Conservation (phyloP, 345 rosid species). For the Brassica napus region DNA sequence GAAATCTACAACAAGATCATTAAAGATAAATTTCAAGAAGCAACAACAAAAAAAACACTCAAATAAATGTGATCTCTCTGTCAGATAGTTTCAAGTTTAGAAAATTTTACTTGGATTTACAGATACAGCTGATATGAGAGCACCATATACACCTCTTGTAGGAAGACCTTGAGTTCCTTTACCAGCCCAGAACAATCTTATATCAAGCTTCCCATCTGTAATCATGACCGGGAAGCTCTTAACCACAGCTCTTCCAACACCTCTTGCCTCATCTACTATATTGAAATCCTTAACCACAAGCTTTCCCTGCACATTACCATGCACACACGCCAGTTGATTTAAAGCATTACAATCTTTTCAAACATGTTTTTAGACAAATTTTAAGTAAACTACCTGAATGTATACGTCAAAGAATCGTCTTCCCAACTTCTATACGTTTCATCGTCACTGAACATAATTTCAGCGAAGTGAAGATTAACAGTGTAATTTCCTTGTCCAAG, state of each 20-base stretch:
- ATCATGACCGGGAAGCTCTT: conserved; percentile 32
- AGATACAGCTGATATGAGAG: conserved; percentile 64
- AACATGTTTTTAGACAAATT: neutral
- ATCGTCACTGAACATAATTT: conserved; percentile 52
- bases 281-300: conserved; percentile 55
- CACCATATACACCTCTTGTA: conserved; percentile 48
- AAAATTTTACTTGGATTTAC: conserved; percentile 42
- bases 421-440: conserved; percentile 49
- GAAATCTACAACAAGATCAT: conserved; percentile 19
- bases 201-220: conserved; percentile 45
- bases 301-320: conserved; percentile 46
- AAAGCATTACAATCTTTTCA: neutral
- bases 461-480: conserved; percentile 78
- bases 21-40: conserved; percentile 7
- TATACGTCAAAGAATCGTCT: conserved; percentile 66
- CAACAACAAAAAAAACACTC: neutral
- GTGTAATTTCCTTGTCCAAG: conserved; percentile 51
- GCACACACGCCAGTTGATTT: neutral
- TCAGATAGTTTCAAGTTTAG: neutral
- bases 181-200: conserved; percentile 67
- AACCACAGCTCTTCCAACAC: conserved; percentile 43
- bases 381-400: conserved; percentile 51
- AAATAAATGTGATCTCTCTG: neutral
- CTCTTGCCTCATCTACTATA: conserved; percentile 52
- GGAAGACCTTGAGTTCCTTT: conserved; percentile 59